Evolutionary conservation across 352 stramenopile species (phyloP), one percentile per base, ranked within the genome.

Genomic region (Phytophthora fragariaefolia): DNA sequence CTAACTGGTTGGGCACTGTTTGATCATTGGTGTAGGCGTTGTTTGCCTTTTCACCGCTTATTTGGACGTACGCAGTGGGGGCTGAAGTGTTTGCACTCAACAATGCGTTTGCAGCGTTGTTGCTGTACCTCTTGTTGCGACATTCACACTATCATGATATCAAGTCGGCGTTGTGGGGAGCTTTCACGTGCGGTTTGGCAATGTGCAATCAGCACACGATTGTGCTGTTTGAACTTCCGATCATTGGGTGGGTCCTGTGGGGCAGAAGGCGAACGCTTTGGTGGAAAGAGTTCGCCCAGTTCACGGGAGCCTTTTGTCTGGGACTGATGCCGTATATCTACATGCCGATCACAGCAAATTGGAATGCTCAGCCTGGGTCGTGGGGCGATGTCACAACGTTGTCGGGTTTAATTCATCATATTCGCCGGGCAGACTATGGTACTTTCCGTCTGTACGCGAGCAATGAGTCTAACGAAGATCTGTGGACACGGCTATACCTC

Each of bases 21-120:
- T n/a, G n/a, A 7, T 26, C 56, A 0, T 32, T 34, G n/a, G 63
- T 34, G 22, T 78, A 85, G 77, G 79, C 82, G 17, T 57, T 97
- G 3, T 98, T 95, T 64, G 84, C 91, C n/a, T 98, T 98, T 58
- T 98, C 90, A 9, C 93, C 95, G 22, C 73, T 99, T 18, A 87
- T 97, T 9, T 99, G 97, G 97, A 95, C 95, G 53, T 99, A 99
- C 71, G 91, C 92, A 1, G 85, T 96, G 30, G 90, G 92, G 7
- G 90, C 96, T 32, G 97, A 99, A 81, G 97, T 99, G 12, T 99
- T 99, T 73, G 89, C 96, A 5, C 79, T 99, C n/a, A 98, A 99
- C 71, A 99, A 98, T 50, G 67, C 97, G 1, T 97, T 99, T 28
- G 73, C 89, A 8, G 79, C 92, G 4, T 23, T 87, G 32, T 76